Evolutionary conservation across 2,329 filamentous ascomycete genomes (phyloP), one percentile per base, ranked within the genome.

Genomic region (Plenodomus tracheiphilus): DNA sequence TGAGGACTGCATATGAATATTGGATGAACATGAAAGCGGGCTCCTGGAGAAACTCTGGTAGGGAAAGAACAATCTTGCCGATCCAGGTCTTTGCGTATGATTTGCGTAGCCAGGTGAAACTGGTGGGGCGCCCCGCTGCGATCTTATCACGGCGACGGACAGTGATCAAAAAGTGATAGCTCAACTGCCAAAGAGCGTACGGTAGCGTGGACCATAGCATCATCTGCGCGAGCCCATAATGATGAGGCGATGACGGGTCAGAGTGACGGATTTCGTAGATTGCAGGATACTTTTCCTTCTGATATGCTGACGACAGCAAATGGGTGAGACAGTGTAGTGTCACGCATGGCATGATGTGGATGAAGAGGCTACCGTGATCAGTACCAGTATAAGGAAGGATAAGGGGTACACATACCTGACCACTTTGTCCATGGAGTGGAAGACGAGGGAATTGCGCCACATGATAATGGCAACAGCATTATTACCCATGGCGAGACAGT

Each of bases 361-460:
- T 97, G 76, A 99, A 99, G n/a, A 99, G 81, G 71, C 85, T 87
- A 46, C 6, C 11, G 3, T 9, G 1, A 38, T 65, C 42, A 66
- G 62, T 32, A 44, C 9, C 9, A 13, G 21, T 3, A n/a, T 3
- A 10, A 22, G 22, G 48, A 48, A 42, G 30, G 2, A 3, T 17
- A 16, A 19, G 30, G 20, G 13, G 15, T 40, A 58, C 32, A 49
- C 76, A 59, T 74, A 85, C 69, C 90, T 94, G 11, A 92, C 95
- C 53, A 97, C 91, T 75, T 99, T 99, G 80, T 99, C 94, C 74
- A 99, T 86, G 68, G 91, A 96, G 78, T 99, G 94, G 73, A 99
- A 99, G 39, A 99, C 94, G 67, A 99, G 83, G 25, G 92, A 97
- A 72, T 99, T 99, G 56, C 94, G 86, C 94, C 94, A 99, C 92